phyloP scores from a whole-genome alignment of 108 stramenopile genomes.

The Fragilaria crotonensis region DNA sequence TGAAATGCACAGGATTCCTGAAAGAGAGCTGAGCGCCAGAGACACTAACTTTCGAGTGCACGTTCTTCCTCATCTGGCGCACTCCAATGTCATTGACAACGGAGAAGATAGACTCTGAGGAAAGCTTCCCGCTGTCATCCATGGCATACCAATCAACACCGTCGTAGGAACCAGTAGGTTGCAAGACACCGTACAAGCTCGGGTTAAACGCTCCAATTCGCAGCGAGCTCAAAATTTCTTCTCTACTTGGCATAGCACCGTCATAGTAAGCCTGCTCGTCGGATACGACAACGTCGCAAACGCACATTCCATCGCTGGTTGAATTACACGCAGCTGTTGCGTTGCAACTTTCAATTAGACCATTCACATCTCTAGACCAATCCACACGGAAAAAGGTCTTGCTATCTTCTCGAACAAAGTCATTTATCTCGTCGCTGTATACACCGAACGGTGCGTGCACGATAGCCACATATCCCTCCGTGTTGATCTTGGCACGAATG shows the following conservation, averaged over 20 bases:
- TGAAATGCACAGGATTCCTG: constrained; percentile 56
- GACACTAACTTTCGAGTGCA: constrained; percentile 30
- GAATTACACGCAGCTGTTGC: background rate
- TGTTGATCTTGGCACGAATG: constrained; percentile 42
- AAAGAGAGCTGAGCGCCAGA: constrained; percentile 29
- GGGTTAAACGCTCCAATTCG: constrained; percentile 37
- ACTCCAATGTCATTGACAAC: constrained; percentile 30
- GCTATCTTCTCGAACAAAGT: constrained; percentile 7
- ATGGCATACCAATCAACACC: background rate
- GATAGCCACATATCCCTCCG: constrained; percentile 40
- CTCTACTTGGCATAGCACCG: constrained; percentile 24
- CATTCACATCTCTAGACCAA: constrained; percentile 8
- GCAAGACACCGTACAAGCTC: constrained; percentile 4
- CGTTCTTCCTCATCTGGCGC: constrained; percentile 36
- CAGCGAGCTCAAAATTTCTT: constrained; percentile 26
- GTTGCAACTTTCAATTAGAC: constrained; percentile 1
- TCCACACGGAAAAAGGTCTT: constrained; percentile 20
- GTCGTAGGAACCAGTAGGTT: background rate
- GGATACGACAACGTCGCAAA: constrained; percentile 22
- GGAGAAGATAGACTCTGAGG: constrained; percentile 43
- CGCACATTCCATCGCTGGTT: constrained; percentile 7
- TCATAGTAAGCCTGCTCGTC: background rate
- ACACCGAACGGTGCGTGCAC: constrained; percentile 35
- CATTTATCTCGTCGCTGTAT: constrained; percentile 9
- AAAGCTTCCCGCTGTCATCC: constrained; percentile 6